These are phyloP conservation scores for Euphorbia corollata DNA, from an alignment of 441 rosid species.

Conservation along the genomic window DNA sequence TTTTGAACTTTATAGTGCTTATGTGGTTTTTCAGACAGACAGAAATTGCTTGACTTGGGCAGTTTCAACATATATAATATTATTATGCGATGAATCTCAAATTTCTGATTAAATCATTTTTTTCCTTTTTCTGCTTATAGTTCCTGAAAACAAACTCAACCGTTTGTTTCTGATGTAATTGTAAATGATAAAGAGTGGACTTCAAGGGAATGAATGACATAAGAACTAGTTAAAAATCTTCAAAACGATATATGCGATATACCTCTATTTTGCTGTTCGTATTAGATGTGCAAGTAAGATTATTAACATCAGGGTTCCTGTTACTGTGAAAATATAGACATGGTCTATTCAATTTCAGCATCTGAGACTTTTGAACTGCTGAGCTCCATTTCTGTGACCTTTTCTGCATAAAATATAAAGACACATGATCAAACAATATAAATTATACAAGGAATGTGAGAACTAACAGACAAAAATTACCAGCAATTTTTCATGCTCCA, in stretches of 20 bases:
- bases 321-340: constrained; percentile 27
- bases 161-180: too few species aligned
- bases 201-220: too few species aligned
- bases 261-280: constrained; percentile 41
- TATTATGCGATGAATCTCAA: too few species aligned
- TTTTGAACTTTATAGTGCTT: too few species aligned
- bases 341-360: constrained; percentile 37
- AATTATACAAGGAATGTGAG: constrained; percentile 8
- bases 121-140: too few species aligned
- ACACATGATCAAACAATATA: constrained; percentile 22
- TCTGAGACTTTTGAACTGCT: constrained; percentile 44
- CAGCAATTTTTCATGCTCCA: constrained; percentile 49
- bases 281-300: constrained; percentile 24
- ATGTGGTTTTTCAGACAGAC: too few species aligned
- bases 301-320: constrained; percentile 22
- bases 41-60: too few species aligned
- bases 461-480: constrained; percentile 33
- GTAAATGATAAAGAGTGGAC: too few species aligned
- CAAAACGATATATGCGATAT: constrained; percentile 23
- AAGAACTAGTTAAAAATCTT: neutral
- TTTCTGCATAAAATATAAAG: constrained; percentile 45
- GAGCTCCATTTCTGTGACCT: constrained; percentile 36
- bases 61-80: too few species aligned
- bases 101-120: too few species aligned
- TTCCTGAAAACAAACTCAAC: too few species aligned